These are phyloP conservation scores for Penicillium verhagenii DNA, from an alignment of 495 filamentous ascomycete genomes.

Conservation along the genomic window DNA sequence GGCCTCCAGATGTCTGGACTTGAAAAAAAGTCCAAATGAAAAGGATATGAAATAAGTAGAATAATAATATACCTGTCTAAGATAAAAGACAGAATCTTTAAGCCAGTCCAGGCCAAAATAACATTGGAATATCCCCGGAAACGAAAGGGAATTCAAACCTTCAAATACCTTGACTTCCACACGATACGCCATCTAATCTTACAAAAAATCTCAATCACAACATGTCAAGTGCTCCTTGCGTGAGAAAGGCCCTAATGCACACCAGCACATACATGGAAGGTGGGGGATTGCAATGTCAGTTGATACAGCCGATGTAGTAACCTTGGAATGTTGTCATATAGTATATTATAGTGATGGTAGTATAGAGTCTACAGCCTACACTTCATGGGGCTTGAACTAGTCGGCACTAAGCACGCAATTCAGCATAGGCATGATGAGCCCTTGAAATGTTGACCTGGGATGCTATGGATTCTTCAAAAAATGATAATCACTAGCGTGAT, in stretches of 20 bases:
- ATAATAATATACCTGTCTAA: not conserved
- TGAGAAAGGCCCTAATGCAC: constrained; percentile 13
- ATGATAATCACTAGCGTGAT: not conserved
- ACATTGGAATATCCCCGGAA: constrained; percentile 10
- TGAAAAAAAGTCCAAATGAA: too few relatives aligned
- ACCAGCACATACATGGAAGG: not conserved
- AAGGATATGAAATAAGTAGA: too few relatives aligned
- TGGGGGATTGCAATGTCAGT: constrained; percentile 6
- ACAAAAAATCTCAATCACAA: constrained; percentile 25
- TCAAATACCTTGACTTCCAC: constrained; percentile 17
- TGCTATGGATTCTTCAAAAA: not conserved
- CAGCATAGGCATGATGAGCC: constrained; percentile 3
- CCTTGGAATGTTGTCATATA: too few relatives aligned
- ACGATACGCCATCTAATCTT: constrained; percentile 5
- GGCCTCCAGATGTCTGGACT: too few relatives aligned
- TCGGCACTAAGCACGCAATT: constrained; percentile 16
- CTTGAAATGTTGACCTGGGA: too few relatives aligned
- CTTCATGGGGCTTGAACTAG: not conserved
- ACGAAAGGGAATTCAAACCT: not conserved
- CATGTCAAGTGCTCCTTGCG: constrained; percentile 20
- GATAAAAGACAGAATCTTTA: not conserved
- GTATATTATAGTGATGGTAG: too few relatives aligned
- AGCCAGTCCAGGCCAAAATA: constrained; percentile 7
- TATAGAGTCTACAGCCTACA: not conserved
- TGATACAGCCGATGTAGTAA: not conserved